Percentiles rank a stretch among this genome's conserved stretches.
phyloP scores from a whole-genome alignment of 23 red algal species.

The Pyropia yezoensis region DNA sequence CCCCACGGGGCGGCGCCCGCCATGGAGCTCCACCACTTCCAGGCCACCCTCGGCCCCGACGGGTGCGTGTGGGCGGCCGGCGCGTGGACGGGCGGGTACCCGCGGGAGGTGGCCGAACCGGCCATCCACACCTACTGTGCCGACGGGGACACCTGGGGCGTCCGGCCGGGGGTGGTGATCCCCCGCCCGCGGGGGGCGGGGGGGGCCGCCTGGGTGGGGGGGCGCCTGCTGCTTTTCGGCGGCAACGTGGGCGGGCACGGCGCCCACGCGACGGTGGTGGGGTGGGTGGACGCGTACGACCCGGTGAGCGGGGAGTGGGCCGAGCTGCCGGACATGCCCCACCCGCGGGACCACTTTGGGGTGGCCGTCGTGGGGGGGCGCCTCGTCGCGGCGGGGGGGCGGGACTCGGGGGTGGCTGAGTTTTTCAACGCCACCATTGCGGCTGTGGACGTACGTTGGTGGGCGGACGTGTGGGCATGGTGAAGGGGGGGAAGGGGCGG shows the following conservation, averaged over 20 bases:
- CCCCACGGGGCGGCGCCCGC: slow-evolving; percentile 9
- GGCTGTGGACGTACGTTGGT: slow-evolving; percentile 5
- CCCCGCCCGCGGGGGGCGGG: slow-evolving; percentile 32
- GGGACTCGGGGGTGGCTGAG: slow-evolving; percentile 19
- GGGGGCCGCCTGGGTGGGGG: slow-evolving; percentile 21
- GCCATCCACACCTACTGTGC: slow-evolving; percentile 44
- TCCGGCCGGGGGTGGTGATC: slow-evolving; percentile 8
- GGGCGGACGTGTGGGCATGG: no score
- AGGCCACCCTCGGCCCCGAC: slow-evolving; percentile 27
- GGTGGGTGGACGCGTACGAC: slow-evolving; percentile 43
- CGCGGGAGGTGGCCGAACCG: slow-evolving; percentile 29
- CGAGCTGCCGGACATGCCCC: slow-evolving; percentile 8
- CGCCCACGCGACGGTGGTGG: slow-evolving; percentile 19
- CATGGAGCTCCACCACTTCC: slow-evolving; percentile 48
- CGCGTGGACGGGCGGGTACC: slow-evolving; percentile 48
- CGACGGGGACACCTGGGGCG: slow-evolving; percentile 15
- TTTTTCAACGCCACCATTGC: slow-evolving; percentile 47
- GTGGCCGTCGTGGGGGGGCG: slow-evolving; percentile 34
- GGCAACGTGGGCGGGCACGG: slow-evolving; percentile 50
- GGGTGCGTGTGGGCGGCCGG: slow-evolving; percentile 49
- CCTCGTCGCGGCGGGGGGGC: slow-evolving; percentile 37
- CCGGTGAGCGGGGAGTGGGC: slow-evolving; percentile 16
- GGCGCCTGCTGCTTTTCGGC: slow-evolving; percentile 21
- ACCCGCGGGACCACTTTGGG: slow-evolving; percentile 31
- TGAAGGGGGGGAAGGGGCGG: no score